A percentile compares a stretch with the other conserved stretches of the same genome.
Conservation (phyloP, 441 rosid genomes). For the Gossypium armourianum region DNA sequence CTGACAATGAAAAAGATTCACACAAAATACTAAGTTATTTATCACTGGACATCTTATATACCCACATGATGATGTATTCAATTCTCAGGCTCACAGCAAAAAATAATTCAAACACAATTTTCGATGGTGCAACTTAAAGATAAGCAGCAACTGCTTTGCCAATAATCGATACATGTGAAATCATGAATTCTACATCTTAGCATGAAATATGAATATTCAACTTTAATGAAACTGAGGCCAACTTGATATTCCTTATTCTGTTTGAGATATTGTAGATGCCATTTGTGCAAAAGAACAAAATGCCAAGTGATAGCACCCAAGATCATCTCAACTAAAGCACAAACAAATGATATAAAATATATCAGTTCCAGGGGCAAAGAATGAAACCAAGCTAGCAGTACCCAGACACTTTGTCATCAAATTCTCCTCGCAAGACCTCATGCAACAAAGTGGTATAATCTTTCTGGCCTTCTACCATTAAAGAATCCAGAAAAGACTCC, state of each 20-base stretch:
- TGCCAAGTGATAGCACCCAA: neutral
- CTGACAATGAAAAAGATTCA: conserved; percentile 29
- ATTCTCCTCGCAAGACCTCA: conserved; percentile 56
- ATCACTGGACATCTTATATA: neutral
- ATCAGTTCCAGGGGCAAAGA: conserved; percentile 16
- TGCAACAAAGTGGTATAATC: conserved; percentile 42
- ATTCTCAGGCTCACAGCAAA: neutral
- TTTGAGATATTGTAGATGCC: neutral
- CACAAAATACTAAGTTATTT: conserved; percentile 7
- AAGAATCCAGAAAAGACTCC: conserved; percentile 44
- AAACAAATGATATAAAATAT: neutral
- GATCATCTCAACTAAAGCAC: neutral
- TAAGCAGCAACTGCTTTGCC: neutral
- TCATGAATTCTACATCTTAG: neutral
- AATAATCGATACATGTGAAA: neutral
- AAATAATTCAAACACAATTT: neutral
- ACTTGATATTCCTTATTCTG: neutral
- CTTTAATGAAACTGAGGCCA: neutral
- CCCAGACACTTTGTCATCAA: conserved; percentile 54
- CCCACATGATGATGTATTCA: neutral
- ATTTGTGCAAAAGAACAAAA: conserved; percentile 1
- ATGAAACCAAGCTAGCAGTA: conserved; percentile 23
- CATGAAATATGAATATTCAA: neutral
- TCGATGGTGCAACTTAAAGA: neutral
- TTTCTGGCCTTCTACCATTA: conserved; percentile 55